Conservation (phyloP, 768 basidiomycete species). For the Neoboletus magnificus region DNA sequence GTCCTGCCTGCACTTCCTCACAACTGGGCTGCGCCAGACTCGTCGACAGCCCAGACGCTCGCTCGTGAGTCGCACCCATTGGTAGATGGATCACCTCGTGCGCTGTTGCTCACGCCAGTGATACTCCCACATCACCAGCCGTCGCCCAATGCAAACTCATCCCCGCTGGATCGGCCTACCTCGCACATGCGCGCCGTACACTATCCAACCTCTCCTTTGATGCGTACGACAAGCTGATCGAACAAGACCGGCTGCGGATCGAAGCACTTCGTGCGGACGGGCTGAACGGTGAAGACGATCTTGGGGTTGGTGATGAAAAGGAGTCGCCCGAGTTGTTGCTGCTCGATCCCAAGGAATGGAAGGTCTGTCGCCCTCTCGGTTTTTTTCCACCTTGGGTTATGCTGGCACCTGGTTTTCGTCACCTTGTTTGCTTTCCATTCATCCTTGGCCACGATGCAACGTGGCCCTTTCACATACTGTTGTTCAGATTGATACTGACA, state of each 20-base stretch:
- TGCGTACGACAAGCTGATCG: slow-evolving; percentile 69
- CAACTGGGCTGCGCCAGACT: slow-evolving; percentile 18
- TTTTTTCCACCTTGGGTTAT: neutral
- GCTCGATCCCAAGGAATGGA: slow-evolving; percentile 98
- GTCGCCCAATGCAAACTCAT: slow-evolving; percentile 53
- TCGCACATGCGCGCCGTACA: slow-evolving; percentile 75
- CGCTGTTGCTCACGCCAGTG: slow-evolving; percentile 5
- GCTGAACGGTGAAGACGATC: slow-evolving; percentile 66
- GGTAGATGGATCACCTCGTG: neutral
- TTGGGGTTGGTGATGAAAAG: slow-evolving; percentile 89
- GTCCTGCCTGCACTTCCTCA: slow-evolving; percentile 26
- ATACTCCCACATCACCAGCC: slow-evolving; percentile 11
- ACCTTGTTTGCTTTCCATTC: neutral
- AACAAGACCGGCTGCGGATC: slow-evolving; percentile 50
- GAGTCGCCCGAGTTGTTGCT: slow-evolving; percentile 67
- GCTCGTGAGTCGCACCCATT: slow-evolving; percentile 24
- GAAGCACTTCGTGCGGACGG: slow-evolving; percentile 48
- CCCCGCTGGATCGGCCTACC: slow-evolving; percentile 85
- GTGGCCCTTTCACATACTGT: neutral
- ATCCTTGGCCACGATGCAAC: neutral
- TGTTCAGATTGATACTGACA: slow-evolving; percentile 7
- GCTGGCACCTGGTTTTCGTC: neutral
- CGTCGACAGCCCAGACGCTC: slow-evolving; percentile 13
- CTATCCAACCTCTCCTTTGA: slow-evolving; percentile 78
- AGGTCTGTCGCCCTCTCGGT: slow-evolving; percentile 46